Evolutionary conservation across 2,329 filamentous ascomycete species (phyloP), one percentile per base, ranked within the genome.

Genomic region (Lasiodiplodia sp.): DNA sequence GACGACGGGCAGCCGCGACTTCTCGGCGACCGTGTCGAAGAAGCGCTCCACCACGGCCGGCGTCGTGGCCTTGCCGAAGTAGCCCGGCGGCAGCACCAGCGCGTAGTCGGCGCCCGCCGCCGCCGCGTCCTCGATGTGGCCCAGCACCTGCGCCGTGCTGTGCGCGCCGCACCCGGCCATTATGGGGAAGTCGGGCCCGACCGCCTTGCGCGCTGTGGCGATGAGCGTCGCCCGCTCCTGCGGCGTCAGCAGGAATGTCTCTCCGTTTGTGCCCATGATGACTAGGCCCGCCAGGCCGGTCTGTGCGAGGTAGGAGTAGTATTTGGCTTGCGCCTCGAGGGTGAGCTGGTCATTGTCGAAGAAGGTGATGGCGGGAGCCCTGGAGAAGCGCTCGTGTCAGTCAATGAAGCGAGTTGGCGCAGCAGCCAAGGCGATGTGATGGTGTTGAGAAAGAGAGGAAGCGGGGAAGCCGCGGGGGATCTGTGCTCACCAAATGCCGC

Each of bases 1-100:
- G 51, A 92, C 79, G 28, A 92, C 82, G 0, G 90, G 90, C 1
- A 92, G 75, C 0, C 87, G 84, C 21, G 85, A 88, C 1, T 84
- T 84, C 62, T 85, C 82, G 2, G 90, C 90, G 3, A 91, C 78
- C 44, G 82, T 77, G 66, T 79, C 74, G 72, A 80, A 84, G 70
- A 83, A 84, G 7, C 72, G 74, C 70, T 77, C 74, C 6, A 85
- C 76, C 3, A 84, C 81, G 16, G 75, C 73, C 55, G 78, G 74
- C 0, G 80, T 82, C 6, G 81, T 83, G 10, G 79, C 79, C 56
- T 79, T 78, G 49, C 82, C 82, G 67, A 83, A 84, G 72, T 84
- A 84, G 2, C 77, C 80, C 14, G 81, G 80, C 6, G 83, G 83
- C 6, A 84, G 72, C 5, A 84, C 73, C 3, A 84, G 75, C 0